Percentiles rank a stretch among this genome's conserved stretches.
Conservation (phyloP, 805 yeast species). For the Starmerella powellii region DNA sequence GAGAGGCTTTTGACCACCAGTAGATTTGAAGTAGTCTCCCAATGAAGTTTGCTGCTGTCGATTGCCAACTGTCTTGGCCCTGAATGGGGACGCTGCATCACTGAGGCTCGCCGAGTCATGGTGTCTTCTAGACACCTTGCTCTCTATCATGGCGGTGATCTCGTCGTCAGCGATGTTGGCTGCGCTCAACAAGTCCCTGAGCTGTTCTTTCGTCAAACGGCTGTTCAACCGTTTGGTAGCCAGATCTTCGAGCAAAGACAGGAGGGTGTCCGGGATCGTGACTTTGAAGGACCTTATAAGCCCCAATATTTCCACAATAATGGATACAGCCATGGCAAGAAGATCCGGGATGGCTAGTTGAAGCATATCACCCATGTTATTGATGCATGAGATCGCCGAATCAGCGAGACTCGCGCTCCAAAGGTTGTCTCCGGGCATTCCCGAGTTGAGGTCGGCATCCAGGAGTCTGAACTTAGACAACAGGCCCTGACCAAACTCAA, state of each 20-base stretch:
- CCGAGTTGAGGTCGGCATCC: slow-evolving; percentile 24
- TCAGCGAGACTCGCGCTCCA: slow-evolving; percentile 29
- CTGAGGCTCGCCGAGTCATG: not conserved
- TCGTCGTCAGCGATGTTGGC: slow-evolving; percentile 9
- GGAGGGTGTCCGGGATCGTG: slow-evolving; percentile 40
- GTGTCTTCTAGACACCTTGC: not conserved
- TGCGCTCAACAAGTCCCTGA: slow-evolving; percentile 41
- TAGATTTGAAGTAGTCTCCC: slow-evolving; percentile 12
- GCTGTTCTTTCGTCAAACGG: slow-evolving; percentile 55
- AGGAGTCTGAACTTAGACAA: slow-evolving; percentile 54
- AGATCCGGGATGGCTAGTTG: slow-evolving; percentile 69
- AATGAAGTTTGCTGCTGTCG: slow-evolving; percentile 6
- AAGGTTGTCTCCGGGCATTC: not conserved
- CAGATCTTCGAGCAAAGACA: slow-evolving; percentile 37
- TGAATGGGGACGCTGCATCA: too few species aligned
- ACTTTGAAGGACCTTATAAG: slow-evolving; percentile 32
- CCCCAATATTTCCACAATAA: slow-evolving; percentile 23
- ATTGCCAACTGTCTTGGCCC: not conserved
- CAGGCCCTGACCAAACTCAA: slow-evolving; percentile 61
- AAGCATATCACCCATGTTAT: slow-evolving; percentile 64
- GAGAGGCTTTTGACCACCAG: not conserved
- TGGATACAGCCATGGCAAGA: slow-evolving; percentile 26
- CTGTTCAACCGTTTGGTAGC: slow-evolving; percentile 51
- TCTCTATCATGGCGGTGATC: slow-evolving; percentile 5
- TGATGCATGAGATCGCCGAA: slow-evolving; percentile 45